These are phyloP conservation scores for Sanghuangporus baumii DNA, from an alignment of 1,284 basidiomycete genomes.

Conservation along the genomic window DNA sequence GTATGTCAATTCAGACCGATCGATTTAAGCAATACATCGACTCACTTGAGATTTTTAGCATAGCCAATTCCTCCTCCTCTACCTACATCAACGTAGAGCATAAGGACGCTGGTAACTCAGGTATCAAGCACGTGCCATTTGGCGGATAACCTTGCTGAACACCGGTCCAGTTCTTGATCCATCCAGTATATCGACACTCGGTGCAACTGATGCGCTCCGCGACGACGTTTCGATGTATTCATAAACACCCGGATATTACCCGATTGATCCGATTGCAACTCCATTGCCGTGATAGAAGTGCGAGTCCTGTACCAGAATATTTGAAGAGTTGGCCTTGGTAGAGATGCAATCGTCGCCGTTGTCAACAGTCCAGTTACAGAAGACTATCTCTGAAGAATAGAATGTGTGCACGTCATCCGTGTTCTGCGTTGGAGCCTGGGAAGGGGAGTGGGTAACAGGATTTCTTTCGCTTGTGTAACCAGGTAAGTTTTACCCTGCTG, in stretches of 20 bases:
- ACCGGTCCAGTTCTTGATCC: slow-evolving; percentile 30
- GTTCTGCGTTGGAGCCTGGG: slow-evolving; percentile 27
- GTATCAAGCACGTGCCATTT: slow-evolving; percentile 22
- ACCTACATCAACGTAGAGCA: not conserved
- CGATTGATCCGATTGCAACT: too few species aligned
- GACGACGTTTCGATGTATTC: too few species aligned
- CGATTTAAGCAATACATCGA: not conserved
- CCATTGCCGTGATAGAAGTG: too few species aligned
- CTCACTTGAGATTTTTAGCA: not conserved
- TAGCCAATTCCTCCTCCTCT: not conserved
- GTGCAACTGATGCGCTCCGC: slow-evolving; percentile 23
- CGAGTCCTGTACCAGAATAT: too few species aligned
- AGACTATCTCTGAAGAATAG: slow-evolving; percentile 29
- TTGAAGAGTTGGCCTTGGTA: slow-evolving; percentile 32
- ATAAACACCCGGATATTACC: too few species aligned
- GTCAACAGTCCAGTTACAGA: slow-evolving; percentile 28
- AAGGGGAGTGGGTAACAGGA: not conserved
- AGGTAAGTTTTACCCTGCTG: slow-evolving; percentile 17
- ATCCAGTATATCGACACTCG: slow-evolving; percentile 24
- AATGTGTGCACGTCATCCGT: slow-evolving; percentile 32
- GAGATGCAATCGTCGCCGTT: slow-evolving; percentile 30
- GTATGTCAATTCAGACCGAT: not conserved
- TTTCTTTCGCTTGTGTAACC: slow-evolving; percentile 4
- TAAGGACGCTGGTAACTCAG: not conserved
- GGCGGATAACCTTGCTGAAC: slow-evolving; percentile 28